Conservation (phyloP, 106 monocot species). For the Triglochin maritima region DNA sequence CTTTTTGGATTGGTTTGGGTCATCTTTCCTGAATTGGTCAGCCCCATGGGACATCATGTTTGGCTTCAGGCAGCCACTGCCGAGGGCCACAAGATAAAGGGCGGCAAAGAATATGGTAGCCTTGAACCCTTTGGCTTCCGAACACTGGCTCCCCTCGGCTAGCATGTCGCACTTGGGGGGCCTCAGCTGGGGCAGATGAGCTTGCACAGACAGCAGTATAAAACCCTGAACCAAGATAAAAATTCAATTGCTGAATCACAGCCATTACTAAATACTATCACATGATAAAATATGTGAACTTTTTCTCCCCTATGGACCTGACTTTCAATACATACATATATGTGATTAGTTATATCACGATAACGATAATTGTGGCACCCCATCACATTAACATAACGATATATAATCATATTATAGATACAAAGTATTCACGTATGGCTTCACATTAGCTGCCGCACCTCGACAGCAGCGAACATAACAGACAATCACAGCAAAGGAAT, state of each 20-base stretch:
- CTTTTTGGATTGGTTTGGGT: slow-evolving; percentile 42
- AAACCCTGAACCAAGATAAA: slow-evolving; percentile 36
- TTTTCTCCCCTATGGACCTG: not conserved
- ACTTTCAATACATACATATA: not conserved
- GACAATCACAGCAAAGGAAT: too few relatives aligned
- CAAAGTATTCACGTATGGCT: too few relatives aligned
- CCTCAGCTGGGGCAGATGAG: slow-evolving; percentile 62
- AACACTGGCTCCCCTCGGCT: slow-evolving; percentile 25
- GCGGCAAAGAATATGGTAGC: slow-evolving; percentile 58
- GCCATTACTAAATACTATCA: not conserved
- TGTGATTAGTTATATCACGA: too few relatives aligned
- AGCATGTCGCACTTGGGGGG: slow-evolving; percentile 63
- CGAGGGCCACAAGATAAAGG: slow-evolving; percentile 65
- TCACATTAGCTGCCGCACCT: too few relatives aligned
- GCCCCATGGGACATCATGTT: slow-evolving; percentile 84
- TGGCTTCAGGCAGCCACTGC: slow-evolving; percentile 74
- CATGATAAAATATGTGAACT: not conserved
- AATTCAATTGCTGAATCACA: not conserved
- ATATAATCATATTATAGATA: too few relatives aligned
- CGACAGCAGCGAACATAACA: too few relatives aligned
- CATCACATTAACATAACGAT: too few relatives aligned
- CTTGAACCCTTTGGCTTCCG: slow-evolving; percentile 48
- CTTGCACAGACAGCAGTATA: slow-evolving; percentile 64
- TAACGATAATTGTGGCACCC: too few relatives aligned
- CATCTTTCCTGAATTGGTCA: slow-evolving; percentile 54